Conservation (phyloP, 306 rosid species). For the Fagus sylvatica region DNA sequence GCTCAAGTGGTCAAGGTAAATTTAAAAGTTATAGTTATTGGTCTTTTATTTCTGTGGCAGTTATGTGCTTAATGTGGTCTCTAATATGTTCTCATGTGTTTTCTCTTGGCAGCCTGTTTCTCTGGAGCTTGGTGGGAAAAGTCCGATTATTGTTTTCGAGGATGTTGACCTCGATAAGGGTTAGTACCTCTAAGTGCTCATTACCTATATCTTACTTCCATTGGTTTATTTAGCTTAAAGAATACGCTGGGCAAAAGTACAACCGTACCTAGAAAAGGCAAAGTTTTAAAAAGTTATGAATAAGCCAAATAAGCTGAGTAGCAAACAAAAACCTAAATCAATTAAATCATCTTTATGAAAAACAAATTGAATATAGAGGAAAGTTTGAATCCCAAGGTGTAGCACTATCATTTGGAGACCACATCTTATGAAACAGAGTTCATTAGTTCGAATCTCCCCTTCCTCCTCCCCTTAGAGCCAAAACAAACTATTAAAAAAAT, state of each 20-base stretch:
- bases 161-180: slow-evolving; percentile 96
- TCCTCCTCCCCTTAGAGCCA: no score
- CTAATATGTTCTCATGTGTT: slow-evolving; percentile 13
- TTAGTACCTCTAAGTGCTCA: slow-evolving; percentile 43
- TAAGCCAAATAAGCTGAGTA: no score
- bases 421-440: no score
- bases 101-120: slow-evolving; percentile 81
- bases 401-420: no score
- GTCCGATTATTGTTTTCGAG: slow-evolving; percentile 87
- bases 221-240: no score
- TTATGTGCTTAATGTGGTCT: slow-evolving; percentile 18
- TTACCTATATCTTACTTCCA: no score
- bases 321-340: not conserved
- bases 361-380: slow-evolving; percentile 6
- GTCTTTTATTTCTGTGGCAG: not conserved
- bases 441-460: no score
- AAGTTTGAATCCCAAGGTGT: not conserved
- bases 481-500: no score
- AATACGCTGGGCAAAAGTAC: no score
- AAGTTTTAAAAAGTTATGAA: no score
- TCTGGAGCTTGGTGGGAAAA: slow-evolving; percentile 93
- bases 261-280: no score
- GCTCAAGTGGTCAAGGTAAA: slow-evolving; percentile 82
- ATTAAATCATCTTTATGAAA: not conserved
- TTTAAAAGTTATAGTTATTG: not conserved